A percentile compares a stretch with the other conserved stretches of the same genome.
These are phyloP conservation scores for Westerdykella sp. DNA, from an alignment of 2,329 filamentous ascomycete species.

Conservation along the genomic window DNA sequence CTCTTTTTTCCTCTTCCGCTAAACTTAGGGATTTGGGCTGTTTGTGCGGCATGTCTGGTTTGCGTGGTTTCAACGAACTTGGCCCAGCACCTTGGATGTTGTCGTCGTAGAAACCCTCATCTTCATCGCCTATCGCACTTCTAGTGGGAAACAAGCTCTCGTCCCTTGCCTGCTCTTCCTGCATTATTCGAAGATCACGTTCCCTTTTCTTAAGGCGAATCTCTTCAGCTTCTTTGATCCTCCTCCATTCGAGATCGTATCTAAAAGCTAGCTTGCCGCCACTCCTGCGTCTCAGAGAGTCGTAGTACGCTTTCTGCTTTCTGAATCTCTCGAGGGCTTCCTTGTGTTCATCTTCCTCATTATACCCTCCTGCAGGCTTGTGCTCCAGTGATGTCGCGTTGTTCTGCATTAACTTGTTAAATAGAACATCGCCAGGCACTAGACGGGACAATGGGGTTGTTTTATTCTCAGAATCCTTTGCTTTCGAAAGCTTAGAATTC, in stretches of 20 bases:
- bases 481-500: no score
- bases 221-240: slow-evolving; percentile 15
- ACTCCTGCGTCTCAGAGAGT: slow-evolving; percentile 12
- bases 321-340: slow-evolving; percentile 12
- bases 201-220: slow-evolving; percentile 11
- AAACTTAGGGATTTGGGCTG: slow-evolving; percentile 9
- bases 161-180: slow-evolving; percentile 9
- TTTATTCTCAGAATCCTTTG: no score
- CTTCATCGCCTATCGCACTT: background rate
- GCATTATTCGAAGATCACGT: slow-evolving; percentile 8
- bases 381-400: no score
- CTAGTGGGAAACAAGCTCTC: slow-evolving; percentile 10
- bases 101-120: background rate
- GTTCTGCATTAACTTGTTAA: no score
- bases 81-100: background rate
- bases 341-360: slow-evolving; percentile 7
- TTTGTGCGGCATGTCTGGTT: slow-evolving; percentile 10
- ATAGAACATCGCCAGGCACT: no score
- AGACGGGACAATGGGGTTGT: no score
- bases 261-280: slow-evolving; percentile 15
- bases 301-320: slow-evolving; percentile 16
- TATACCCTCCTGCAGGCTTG: background rate
- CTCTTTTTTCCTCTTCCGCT: slow-evolving; percentile 21
- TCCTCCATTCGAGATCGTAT: slow-evolving; percentile 27
- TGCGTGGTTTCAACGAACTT: background rate